A percentile compares a stretch with the other conserved stretches of the same genome.
These are phyloP conservation scores for Cystobasidium pallidum DNA, from an alignment of 1,284 basidiomycete species.

Conservation along the genomic window DNA sequence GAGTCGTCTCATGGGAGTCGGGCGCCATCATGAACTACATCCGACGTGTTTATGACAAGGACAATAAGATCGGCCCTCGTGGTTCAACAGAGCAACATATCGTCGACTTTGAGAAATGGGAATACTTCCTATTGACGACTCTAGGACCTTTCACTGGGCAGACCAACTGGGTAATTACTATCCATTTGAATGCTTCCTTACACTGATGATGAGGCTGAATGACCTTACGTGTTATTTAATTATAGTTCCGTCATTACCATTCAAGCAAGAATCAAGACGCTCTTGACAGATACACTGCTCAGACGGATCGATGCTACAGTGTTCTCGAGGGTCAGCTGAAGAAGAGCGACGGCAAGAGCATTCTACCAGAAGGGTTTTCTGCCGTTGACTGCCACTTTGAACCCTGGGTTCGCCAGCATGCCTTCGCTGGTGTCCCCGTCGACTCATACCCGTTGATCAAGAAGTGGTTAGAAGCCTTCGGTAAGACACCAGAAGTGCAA, in stretches of 20 bases:
- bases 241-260: slow-evolving; percentile 13
- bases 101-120: slow-evolving; percentile 21
- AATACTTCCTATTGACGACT: slow-evolving; percentile 9
- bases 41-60: slow-evolving; percentile 6
- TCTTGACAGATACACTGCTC: slow-evolving; percentile 7
- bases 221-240: background rate
- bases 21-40: slow-evolving; percentile 17
- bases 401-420: slow-evolving; percentile 22
- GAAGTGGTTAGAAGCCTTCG: slow-evolving; percentile 13
- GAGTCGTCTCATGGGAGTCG: slow-evolving; percentile 21
- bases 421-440: background rate
- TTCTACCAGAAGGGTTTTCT: slow-evolving; percentile 16
- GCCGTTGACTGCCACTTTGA: slow-evolving; percentile 18
- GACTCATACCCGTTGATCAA: background rate
- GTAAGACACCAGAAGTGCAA: background rate
- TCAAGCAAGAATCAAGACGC: slow-evolving; percentile 17
- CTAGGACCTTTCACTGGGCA: slow-evolving; percentile 18
- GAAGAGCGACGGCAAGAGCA: slow-evolving; percentile 19
- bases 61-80: slow-evolving; percentile 8
- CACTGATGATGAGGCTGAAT: no score
- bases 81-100: slow-evolving; percentile 10
- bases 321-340: slow-evolving; percentile 5
- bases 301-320: slow-evolving; percentile 15
- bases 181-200: no score
- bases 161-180: slow-evolving; percentile 23